A percentile compares a stretch with the other conserved stretches of the same genome.
Conservation (phyloP, 2,329 filamentous ascomycete species). For the Beauveria bassiana region DNA sequence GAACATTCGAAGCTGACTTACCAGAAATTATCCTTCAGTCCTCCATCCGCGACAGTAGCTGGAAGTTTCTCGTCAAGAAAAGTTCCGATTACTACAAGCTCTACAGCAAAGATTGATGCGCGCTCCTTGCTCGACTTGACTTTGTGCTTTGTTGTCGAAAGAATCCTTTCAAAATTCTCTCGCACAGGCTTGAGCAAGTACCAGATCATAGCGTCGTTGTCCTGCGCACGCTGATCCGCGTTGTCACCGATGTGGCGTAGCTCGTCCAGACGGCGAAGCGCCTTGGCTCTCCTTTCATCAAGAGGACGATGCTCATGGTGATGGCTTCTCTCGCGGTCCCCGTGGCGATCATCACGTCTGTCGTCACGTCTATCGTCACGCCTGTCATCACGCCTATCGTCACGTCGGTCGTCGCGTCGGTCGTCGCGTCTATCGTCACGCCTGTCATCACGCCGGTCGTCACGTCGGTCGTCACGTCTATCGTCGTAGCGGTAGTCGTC, state of each 20-base stretch:
- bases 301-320: slow-evolving; percentile 23
- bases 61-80: slow-evolving; percentile 46
- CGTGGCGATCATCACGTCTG: slow-evolving; percentile 12
- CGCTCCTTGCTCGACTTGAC: slow-evolving; percentile 56
- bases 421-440: slow-evolving; percentile 8
- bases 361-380: slow-evolving; percentile 15
- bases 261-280: slow-evolving; percentile 33
- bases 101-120: slow-evolving; percentile 52
- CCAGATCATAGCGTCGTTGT: slow-evolving; percentile 41
- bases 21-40: slow-evolving; percentile 44
- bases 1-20: slow-evolving; percentile 23
- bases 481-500: slow-evolving; percentile 18
- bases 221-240: slow-evolving; percentile 37
- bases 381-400: slow-evolving; percentile 20
- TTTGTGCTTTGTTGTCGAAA: slow-evolving; percentile 53
- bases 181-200: slow-evolving; percentile 49
- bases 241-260: slow-evolving; percentile 40
- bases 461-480: slow-evolving; percentile 11
- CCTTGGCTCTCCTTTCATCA: slow-evolving; percentile 34
- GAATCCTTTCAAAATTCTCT: slow-evolving; percentile 51
- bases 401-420: slow-evolving; percentile 17
- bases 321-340: slow-evolving; percentile 17
- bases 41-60: slow-evolving; percentile 32
- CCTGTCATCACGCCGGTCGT: slow-evolving; percentile 18
- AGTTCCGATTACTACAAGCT: slow-evolving; percentile 54